These are phyloP conservation scores for Alnus glutinosa DNA, from an alignment of 306 rosid species.

Conservation along the genomic window DNA sequence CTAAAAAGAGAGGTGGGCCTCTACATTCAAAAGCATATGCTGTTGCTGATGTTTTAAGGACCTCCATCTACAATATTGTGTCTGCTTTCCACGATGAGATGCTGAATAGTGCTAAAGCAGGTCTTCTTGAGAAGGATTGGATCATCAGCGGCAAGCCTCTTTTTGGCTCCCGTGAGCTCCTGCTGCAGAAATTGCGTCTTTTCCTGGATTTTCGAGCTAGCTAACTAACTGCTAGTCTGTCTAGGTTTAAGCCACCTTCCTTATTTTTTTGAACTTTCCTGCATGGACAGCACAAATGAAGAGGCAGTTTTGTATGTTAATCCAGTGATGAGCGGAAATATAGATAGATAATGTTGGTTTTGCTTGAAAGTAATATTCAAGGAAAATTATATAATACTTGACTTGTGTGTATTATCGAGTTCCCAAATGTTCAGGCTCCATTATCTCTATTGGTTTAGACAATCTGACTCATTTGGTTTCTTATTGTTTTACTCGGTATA, in stretches of 20 bases:
- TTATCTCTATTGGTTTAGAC: no score
- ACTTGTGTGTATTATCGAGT: not conserved
- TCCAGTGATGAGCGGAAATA: slow-evolving; percentile 23
- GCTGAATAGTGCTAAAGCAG: slow-evolving; percentile 72
- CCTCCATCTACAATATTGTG: slow-evolving; percentile 74
- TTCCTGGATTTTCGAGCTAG: slow-evolving; percentile 81
- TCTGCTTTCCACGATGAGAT: slow-evolving; percentile 81
- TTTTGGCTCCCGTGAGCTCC: slow-evolving; percentile 67
- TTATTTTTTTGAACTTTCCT: slow-evolving; percentile 23
- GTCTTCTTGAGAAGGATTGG: slow-evolving; percentile 89
- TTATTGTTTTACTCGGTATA: no score
- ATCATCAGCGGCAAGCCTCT: slow-evolving; percentile 46
- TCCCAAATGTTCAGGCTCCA: not conserved
- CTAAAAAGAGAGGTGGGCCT: slow-evolving; percentile 65
- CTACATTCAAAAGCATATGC: slow-evolving; percentile 78
- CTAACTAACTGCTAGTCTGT: slow-evolving; percentile 36
- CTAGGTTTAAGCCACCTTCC: slow-evolving; percentile 17
- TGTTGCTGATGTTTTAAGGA: slow-evolving; percentile 74
- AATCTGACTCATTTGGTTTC: no score
- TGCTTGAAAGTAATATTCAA: not conserved
- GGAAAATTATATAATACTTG: not conserved
- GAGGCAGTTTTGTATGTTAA: slow-evolving; percentile 32
- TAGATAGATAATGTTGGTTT: slow-evolving; percentile 21
- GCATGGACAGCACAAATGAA: slow-evolving; percentile 23
- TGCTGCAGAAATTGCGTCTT: slow-evolving; percentile 61